Base-by-base conservation (phyloP, 176 grass and related monocot species). In the Sorghum bicolor region DNA sequence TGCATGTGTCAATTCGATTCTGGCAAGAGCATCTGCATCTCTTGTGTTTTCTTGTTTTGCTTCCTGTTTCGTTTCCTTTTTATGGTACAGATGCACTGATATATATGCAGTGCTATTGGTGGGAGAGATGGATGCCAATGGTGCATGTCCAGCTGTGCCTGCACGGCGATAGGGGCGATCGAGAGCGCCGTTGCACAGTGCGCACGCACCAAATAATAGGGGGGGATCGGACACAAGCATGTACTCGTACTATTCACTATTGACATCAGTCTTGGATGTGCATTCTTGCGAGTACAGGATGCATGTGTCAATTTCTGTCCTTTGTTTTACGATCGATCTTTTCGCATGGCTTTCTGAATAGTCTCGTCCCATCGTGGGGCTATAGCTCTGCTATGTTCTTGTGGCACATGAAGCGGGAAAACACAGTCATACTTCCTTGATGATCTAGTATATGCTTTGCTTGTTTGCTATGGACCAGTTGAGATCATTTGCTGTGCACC, bases 41-140 rank as follows among this genome's bases (percentile, higher is more conserved):
- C 69, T 79, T 90, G 78, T 86, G 78, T 86, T 86, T 66, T 53
- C 88, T 86, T 90, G 74, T 90, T 90, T 84, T 80, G 75, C 62
- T 80, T 90, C 84, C 80, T 90, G 76, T 87, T 87, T 72, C 47
- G 17, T 69, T 83, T 63, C 75, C 89, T 87, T 90, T 87, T 83
- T 80, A 53, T 80, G 80, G 80, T 84, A 64, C 80, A 60, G 67
- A 83, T 57, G 80, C 75, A 83, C 55, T 58, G 55, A 0, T 58
- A 24, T 58, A 24, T 24, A 9, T 3, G 37, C 45, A 17, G 79
- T n/a, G 52, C 52, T 0, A 9, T 73, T 64, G 41, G 19, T n/a
- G 63, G 67, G 9, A 8, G 50, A 86, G 74, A 77, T 81, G 64
- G 77, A 89, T 90, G 88, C 82, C 83, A 78, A 82, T 41, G 78